Evolutionary conservation across 345 rosid species (phyloP).

Genomic region (Citrus inodora): DNA sequence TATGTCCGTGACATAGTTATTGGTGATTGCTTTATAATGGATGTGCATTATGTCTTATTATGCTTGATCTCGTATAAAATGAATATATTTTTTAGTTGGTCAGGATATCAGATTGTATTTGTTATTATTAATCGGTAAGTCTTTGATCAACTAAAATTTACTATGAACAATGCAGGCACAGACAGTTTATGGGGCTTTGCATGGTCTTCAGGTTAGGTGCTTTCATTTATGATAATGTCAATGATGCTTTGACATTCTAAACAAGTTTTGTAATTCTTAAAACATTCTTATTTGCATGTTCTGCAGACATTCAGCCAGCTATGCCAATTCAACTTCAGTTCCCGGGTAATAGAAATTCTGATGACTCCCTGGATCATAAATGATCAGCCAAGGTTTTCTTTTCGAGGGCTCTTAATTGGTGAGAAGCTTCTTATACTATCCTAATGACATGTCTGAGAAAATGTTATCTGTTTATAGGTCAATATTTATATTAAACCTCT

Average conservation of each 20-base stretch:
- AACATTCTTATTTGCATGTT: conserved; percentile 7
- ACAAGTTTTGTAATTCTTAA: conserved; percentile 2
- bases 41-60: not conserved
- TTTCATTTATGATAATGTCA: conserved; percentile 4
- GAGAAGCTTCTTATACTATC: conserved; percentile 10
- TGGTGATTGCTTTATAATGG: not conserved
- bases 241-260: not conserved
- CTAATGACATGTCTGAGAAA: not conserved
- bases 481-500: not conserved
- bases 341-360: conserved; percentile 39
- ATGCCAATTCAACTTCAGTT: conserved; percentile 46
- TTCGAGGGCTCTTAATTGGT: conserved; percentile 74
- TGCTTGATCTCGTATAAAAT: not conserved
- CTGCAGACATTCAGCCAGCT: conserved; percentile 76
- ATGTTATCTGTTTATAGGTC: not conserved
- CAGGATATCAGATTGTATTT: not conserved
- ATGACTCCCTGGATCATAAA: conserved; percentile 61
- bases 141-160: conserved; percentile 9
- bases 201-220: conserved; percentile 63
- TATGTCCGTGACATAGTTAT: not conserved
- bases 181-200: conserved; percentile 69
- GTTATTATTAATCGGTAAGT: not conserved
- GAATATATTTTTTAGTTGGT: not conserved
- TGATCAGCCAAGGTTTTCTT: conserved; percentile 69
- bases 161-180: conserved; percentile 45